phyloP scores from a whole-genome alignment of 1,139 yeast species.

The Neolecta irregularis region DNA sequence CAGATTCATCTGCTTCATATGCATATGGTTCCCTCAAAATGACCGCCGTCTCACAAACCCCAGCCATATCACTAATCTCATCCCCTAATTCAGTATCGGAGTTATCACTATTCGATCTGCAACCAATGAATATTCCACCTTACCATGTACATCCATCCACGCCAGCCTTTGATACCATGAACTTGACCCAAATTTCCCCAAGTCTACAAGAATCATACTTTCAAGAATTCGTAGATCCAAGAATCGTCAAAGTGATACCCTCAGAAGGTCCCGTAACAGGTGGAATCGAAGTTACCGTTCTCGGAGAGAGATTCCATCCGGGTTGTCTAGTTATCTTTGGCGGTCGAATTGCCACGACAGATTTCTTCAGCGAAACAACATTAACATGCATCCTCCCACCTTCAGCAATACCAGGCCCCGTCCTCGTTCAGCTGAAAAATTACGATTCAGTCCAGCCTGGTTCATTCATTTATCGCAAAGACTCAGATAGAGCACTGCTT shows the following conservation, averaged over 20 bases:
- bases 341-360: slow-evolving; percentile 63
- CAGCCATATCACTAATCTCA: too few species aligned
- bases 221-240: slow-evolving; percentile 4
- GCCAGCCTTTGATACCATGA: too few species aligned
- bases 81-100: too few species aligned
- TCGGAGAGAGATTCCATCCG: slow-evolving; percentile 74
- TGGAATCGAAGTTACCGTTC: slow-evolving; percentile 80
- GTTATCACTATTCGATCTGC: too few species aligned
- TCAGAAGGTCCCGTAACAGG: slow-evolving; percentile 91
- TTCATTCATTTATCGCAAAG: slow-evolving; percentile 71
- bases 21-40: too few species aligned
- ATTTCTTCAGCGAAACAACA: slow-evolving; percentile 91
- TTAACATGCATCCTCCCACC: slow-evolving; percentile 90
- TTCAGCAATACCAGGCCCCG: slow-evolving; percentile 77
- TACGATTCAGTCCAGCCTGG: slow-evolving; percentile 17
- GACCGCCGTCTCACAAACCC: too few species aligned
- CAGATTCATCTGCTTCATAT: too few species aligned
- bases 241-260: slow-evolving; percentile 52
- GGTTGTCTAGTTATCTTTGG: slow-evolving; percentile 81
- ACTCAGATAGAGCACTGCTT: slow-evolving; percentile 79
- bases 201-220: not conserved
- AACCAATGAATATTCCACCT: too few species aligned
- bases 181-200: too few species aligned
- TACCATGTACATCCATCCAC: too few species aligned
- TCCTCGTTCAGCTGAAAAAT: slow-evolving; percentile 63